Evolutionary conservation across 2,329 filamentous ascomycete genomes (phyloP).

Genomic region (Allantophomopsis cytisporea): DNA sequence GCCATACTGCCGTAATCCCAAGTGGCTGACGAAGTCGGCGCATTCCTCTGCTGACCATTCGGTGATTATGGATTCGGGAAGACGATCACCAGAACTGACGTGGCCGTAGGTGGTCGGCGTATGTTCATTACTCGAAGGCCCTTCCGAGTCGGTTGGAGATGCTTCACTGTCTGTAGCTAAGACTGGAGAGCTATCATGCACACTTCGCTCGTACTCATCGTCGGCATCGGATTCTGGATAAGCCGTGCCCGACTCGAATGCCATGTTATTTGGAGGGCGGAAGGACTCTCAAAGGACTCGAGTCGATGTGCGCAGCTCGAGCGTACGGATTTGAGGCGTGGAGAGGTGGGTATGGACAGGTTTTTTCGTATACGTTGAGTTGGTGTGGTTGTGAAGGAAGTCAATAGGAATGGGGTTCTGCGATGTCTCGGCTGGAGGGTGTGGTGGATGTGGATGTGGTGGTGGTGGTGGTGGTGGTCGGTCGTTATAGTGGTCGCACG

Average conservation of each 20-base stretch:
- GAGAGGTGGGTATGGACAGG: too few relatives aligned
- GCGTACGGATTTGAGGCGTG: too few relatives aligned
- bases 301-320: too few relatives aligned
- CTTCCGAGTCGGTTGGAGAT: conserved; percentile 59
- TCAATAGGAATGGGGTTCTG: too few relatives aligned
- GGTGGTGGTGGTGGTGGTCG: too few relatives aligned
- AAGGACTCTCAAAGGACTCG: too few relatives aligned
- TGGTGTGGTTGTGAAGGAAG: too few relatives aligned
- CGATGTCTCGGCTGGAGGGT: too few relatives aligned
- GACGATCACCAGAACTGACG: conserved; percentile 46
- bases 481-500: too few relatives aligned
- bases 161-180: conserved; percentile 52
- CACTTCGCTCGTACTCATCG: conserved; percentile 69
- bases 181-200: conserved; percentile 53
- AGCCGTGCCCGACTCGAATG: conserved; percentile 50
- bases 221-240: conserved; percentile 73
- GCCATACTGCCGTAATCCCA: conserved; percentile 73
- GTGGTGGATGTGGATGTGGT: too few relatives aligned
- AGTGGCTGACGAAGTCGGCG: conserved; percentile 71
- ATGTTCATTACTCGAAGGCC: conserved; percentile 52
- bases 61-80: conserved; percentile 63
- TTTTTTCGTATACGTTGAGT: too few relatives aligned
- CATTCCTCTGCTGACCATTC: conserved; percentile 81
- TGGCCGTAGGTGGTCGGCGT: conserved; percentile 69
- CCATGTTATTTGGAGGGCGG: conserved; percentile 24